Percentiles rank a stretch among this genome's conserved stretches.
These are phyloP conservation scores for Neurospora tetraspora DNA, from an alignment of 495 filamentous ascomycete species.

Conservation along the genomic window DNA sequence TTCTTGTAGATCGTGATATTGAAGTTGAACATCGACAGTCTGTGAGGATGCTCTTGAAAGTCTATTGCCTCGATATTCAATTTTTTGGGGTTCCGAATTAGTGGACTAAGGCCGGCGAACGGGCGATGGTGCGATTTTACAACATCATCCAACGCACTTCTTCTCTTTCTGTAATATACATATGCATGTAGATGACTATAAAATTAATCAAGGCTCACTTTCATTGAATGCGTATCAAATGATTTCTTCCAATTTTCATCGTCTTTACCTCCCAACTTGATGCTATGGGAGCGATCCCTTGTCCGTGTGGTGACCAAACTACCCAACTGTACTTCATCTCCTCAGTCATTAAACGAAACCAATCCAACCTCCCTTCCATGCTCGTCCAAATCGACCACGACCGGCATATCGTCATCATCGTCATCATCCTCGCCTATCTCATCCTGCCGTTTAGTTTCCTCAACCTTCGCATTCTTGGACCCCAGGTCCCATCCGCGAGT, in stretches of 20 bases:
- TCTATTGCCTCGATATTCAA: not conserved
- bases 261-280: not conserved
- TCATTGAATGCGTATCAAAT: not conserved
- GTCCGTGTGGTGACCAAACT: not conserved
- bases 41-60: not conserved
- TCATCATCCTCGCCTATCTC: constrained; percentile 74
- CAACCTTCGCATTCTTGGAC: not conserved
- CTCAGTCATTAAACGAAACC: constrained; percentile 30
- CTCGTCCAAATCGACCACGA: constrained; percentile 61
- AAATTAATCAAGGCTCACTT: not conserved
- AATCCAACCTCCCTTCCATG: constrained; percentile 39
- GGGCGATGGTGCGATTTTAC: not conserved
- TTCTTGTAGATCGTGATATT: not conserved
- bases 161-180: not conserved
- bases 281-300: not conserved
- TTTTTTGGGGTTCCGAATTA: not conserved
- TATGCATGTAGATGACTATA: not conserved
- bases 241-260: not conserved
- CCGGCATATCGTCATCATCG: constrained; percentile 80
- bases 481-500: constrained; percentile 37
- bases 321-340: not conserved
- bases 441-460: constrained; percentile 20
- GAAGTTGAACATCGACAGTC: not conserved
- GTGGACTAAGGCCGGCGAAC: not conserved
- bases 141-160: not conserved